These are phyloP conservation scores for Aurifilum marmelostoma DNA, from an alignment of 2,329 filamentous ascomycete genomes.

Conservation along the genomic window DNA sequence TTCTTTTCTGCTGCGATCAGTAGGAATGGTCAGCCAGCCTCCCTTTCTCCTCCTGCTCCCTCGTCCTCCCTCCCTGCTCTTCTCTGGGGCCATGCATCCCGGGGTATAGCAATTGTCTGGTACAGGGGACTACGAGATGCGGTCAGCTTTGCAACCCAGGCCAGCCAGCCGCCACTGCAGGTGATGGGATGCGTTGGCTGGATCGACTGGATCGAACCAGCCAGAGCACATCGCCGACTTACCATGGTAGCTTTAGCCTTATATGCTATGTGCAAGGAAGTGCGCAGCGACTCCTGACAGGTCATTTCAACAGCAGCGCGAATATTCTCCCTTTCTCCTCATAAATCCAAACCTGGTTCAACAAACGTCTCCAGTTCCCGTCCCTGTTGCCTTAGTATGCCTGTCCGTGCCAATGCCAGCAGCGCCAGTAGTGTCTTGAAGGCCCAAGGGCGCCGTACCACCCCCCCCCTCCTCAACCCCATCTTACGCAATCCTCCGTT, in stretches of 20 bases:
- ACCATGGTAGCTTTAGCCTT: background rate
- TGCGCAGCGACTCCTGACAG: background rate
- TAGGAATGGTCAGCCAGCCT: background rate
- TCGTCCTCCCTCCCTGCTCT: background rate
- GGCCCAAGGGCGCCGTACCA: no score
- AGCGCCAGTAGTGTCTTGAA: background rate
- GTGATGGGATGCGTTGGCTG: background rate
- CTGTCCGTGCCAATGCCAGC: background rate
- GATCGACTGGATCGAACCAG: background rate
- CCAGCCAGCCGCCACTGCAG: constrained; percentile 1
- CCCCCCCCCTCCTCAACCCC: background rate
- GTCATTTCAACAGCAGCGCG: background rate
- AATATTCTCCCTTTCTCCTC: background rate
- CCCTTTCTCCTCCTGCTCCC: background rate
- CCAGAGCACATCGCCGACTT: background rate
- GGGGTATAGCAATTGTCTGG: background rate
- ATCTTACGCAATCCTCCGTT: constrained; percentile 12
- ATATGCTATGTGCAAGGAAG: background rate
- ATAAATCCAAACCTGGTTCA: background rate
- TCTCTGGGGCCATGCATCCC: background rate
- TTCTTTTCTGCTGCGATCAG: background rate
- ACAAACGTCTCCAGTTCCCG: background rate
- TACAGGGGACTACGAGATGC: background rate
- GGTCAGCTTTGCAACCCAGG: background rate
- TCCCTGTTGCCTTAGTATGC: background rate